These are phyloP conservation scores for Amylocystis lapponica DNA, from an alignment of 768 basidiomycete species.

Conservation along the genomic window DNA sequence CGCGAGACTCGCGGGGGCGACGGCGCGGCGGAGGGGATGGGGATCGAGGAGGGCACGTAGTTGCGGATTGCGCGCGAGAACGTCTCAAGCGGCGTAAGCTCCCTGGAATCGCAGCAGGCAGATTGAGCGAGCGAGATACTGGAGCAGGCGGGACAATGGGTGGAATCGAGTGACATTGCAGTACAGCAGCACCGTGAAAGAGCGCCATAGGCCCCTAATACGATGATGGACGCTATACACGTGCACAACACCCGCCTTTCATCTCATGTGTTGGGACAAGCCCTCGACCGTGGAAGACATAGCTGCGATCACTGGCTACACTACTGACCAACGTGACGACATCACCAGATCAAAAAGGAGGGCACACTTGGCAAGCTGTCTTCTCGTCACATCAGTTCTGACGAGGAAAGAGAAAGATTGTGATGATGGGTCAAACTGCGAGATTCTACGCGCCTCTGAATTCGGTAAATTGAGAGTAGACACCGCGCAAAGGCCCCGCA, in stretches of 20 bases:
- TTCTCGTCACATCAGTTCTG: no score
- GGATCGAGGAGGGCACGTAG: slow-evolving; percentile 49
- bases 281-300: neutral
- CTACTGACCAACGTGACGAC: no score
- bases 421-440: no score
- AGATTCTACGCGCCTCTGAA: neutral
- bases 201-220: neutral
- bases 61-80: slow-evolving; percentile 48
- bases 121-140: slow-evolving; percentile 2
- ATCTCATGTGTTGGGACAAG: neutral
- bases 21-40: slow-evolving; percentile 41
- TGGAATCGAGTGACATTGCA: neutral
- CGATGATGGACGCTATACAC: neutral
- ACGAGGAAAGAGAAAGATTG: no score
- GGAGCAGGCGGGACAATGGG: neutral
- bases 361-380: no score
- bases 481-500: neutral
- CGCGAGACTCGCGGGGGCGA: slow-evolving; percentile 45
- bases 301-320: no score
- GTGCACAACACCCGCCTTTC: neutral
- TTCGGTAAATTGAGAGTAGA: neutral
- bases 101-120: no score
- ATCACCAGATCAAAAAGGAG: no score
- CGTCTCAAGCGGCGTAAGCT: slow-evolving; percentile 43
- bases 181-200: neutral